These are phyloP conservation scores for Fusarium domesticum DNA, from an alignment of 2,329 filamentous ascomycete genomes.

Conservation along the genomic window DNA sequence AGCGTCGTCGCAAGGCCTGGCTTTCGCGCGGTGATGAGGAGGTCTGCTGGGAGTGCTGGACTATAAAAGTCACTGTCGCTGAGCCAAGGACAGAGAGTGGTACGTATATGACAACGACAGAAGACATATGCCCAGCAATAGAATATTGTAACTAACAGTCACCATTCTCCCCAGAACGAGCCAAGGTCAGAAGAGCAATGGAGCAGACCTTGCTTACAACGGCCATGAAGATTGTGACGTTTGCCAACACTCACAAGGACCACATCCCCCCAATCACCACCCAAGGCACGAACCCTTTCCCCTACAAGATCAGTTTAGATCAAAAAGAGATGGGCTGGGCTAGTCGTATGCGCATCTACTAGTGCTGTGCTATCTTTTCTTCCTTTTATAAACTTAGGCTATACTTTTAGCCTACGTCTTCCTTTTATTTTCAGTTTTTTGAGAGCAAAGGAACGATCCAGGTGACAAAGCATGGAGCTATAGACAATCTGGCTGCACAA, in stretches of 20 bases:
- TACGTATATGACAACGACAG: slow-evolving; percentile 40
- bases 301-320: slow-evolving; percentile 88
- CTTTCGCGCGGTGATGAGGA: slow-evolving; percentile 83
- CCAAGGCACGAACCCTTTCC: slow-evolving; percentile 90
- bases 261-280: slow-evolving; percentile 97
- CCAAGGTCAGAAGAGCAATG: slow-evolving; percentile 87
- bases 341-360: slow-evolving; percentile 74
- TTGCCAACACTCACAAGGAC: slow-evolving; percentile 85
- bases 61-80: slow-evolving; percentile 86
- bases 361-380: slow-evolving; percentile 3
- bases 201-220: slow-evolving; percentile 84
- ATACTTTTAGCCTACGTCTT: too few relatives aligned
- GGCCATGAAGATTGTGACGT: slow-evolving; percentile 83
- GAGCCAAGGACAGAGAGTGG: slow-evolving; percentile 85
- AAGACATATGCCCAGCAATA: too few relatives aligned
- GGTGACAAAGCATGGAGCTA: not conserved
- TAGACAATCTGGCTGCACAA: not conserved
- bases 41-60: slow-evolving; percentile 96
- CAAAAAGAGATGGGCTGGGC: slow-evolving; percentile 76
- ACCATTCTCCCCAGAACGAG: slow-evolving; percentile 62
- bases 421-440: too few relatives aligned
- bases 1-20: slow-evolving; percentile 77
- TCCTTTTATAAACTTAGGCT: not conserved
- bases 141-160: slow-evolving; percentile 2
- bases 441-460: too few relatives aligned